phyloP scores from a whole-genome alignment of 805 yeast genomes.

The Candida krabiensis region DNA sequence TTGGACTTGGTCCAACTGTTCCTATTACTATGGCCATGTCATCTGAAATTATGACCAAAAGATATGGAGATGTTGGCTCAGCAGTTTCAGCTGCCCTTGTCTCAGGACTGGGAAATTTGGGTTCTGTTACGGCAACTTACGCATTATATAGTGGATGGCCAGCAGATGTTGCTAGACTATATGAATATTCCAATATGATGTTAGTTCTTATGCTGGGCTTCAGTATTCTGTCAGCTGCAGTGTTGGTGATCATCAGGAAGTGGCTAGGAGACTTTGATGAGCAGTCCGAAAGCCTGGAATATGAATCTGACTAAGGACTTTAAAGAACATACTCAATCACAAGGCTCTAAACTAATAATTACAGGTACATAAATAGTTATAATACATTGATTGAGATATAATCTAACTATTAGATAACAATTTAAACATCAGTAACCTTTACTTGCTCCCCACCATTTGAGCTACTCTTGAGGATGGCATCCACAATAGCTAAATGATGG shows the following conservation, averaged over 20 bases:
- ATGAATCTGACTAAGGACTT: too few species aligned
- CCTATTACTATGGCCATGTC: slow-evolving; percentile 86
- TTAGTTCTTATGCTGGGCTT: slow-evolving; percentile 74
- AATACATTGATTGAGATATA: too few species aligned
- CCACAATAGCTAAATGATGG: slow-evolving; percentile 91
- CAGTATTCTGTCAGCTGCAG: slow-evolving; percentile 55
- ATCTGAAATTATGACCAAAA: slow-evolving; percentile 67
- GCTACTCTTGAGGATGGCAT: slow-evolving; percentile 78
- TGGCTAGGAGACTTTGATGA: slow-evolving; percentile 33
- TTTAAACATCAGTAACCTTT: slow-evolving; percentile 29
- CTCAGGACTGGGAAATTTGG: slow-evolving; percentile 84
- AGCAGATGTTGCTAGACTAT: slow-evolving; percentile 61
- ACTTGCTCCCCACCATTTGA: slow-evolving; percentile 40
- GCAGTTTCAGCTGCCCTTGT: slow-evolving; percentile 84
- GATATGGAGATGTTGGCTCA: slow-evolving; percentile 80
- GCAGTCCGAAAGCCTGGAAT: too few species aligned
- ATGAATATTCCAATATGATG: slow-evolving; percentile 77
- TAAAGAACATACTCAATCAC: too few species aligned
- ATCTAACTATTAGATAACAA: too few species aligned
- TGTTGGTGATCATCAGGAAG: slow-evolving; percentile 32
- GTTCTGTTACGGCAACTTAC: slow-evolving; percentile 82
- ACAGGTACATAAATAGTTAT: too few species aligned
- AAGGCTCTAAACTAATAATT: too few species aligned
- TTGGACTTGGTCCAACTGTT: slow-evolving; percentile 88
- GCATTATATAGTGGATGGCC: slow-evolving; percentile 91